phyloP scores from a whole-genome alignment of 2,329 filamentous ascomycete genomes.

The Ophiostoma quercus region DNA sequence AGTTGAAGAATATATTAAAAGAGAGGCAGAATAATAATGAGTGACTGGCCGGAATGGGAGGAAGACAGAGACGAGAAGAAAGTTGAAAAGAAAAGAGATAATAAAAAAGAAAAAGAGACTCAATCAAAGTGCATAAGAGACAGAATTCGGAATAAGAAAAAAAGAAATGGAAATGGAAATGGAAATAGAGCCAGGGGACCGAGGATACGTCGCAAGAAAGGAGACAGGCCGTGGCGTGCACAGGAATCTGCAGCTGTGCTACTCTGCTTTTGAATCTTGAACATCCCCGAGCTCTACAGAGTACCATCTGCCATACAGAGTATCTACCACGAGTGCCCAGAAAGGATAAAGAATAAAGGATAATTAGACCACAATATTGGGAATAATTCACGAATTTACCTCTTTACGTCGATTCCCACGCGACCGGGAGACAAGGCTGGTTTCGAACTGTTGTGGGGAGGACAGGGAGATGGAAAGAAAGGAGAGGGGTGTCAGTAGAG shows the following conservation, averaged over 20 bases:
- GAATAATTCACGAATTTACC: background rate
- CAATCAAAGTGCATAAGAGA: background rate
- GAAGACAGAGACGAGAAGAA: background rate
- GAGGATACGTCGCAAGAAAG: background rate
- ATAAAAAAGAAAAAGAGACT: background rate
- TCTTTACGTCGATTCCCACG: conserved; percentile 15
- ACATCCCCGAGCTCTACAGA: too few relatives aligned
- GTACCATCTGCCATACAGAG: too few relatives aligned
- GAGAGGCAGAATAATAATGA: background rate
- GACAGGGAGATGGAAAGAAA: conserved; percentile 14
- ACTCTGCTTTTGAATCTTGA: background rate
- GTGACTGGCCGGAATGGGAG: background rate
- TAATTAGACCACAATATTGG: background rate
- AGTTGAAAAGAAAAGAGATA: background rate
- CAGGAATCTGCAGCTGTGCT: background rate
- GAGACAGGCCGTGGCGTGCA: background rate
- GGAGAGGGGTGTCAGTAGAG: conserved; percentile 15
- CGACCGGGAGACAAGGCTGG: conserved; percentile 24
- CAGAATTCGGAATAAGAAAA: conserved; percentile 4
- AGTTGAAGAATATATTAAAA: too few relatives aligned
- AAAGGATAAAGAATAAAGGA: too few relatives aligned
- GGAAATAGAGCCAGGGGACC: background rate
- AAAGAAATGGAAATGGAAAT: background rate
- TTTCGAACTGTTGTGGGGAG: conserved; percentile 23
- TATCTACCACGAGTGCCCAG: too few relatives aligned